Conservation (phyloP, 176 grass and related monocot genomes). For the barley (Hordeum vulgare) region DNA sequence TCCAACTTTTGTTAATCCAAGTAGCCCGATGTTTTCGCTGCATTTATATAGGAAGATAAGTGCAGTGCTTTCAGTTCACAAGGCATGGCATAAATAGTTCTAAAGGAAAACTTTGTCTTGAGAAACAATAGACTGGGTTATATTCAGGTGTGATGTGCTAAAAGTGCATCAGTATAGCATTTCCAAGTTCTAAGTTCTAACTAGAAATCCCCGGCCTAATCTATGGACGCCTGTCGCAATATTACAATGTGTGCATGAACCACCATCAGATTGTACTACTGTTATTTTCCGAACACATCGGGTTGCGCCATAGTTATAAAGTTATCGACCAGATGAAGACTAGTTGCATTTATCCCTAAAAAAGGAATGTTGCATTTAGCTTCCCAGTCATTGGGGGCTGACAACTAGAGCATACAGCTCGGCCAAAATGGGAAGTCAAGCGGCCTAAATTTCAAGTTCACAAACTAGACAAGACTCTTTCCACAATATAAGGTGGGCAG, state of each 20-base stretch:
- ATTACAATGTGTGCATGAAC: neutral
- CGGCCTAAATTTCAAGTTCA: neutral
- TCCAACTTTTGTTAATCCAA: constrained; percentile 91
- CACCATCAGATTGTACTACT: neutral
- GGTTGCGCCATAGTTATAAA: neutral
- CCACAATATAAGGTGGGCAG: neutral
- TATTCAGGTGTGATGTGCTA: neutral
- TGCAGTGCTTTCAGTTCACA: neutral
- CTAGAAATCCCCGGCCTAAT: neutral
- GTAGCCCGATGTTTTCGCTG: constrained; percentile 86
- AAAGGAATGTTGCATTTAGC: neutral
- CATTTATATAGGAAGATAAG: constrained; percentile 24
- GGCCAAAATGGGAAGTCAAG: neutral
- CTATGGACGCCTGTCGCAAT: neutral
- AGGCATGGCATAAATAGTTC: neutral
- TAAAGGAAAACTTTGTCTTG: neutral
- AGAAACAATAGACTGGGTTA: neutral
- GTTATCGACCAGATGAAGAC: neutral
- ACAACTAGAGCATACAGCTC: neutral
- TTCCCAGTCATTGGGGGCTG: neutral
- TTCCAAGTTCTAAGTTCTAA: neutral
- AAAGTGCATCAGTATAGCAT: neutral
- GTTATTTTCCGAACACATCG: neutral
- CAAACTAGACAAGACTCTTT: neutral
- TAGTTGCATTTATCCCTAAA: neutral